Evolutionary conservation across 352 stramenopile genomes (phyloP).

Genomic region (Lagenidium sp.): DNA sequence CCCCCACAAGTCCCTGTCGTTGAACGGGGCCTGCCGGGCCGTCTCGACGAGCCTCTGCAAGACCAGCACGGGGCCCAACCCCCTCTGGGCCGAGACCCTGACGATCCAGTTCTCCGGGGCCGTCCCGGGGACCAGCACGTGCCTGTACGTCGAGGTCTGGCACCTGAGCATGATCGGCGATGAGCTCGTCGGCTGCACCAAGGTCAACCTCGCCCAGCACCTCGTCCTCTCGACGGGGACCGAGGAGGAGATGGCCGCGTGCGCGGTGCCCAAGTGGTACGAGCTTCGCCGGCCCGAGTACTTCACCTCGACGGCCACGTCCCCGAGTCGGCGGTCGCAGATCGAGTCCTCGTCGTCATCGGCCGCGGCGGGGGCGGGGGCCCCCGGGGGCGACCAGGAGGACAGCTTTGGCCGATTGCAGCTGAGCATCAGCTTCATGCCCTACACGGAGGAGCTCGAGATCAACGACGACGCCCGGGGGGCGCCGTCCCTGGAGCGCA

Average conservation of each 20-base stretch:
- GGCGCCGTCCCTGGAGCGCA: slow-evolving; percentile 13
- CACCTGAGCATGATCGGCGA: slow-evolving; percentile 66
- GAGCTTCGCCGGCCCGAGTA: slow-evolving; percentile 50
- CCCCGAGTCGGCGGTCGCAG: neutral
- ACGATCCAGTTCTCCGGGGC: slow-evolving; percentile 67
- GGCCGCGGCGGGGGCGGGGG: slow-evolving; percentile 1
- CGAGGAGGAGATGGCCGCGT: slow-evolving; percentile 59
- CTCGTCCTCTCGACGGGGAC: slow-evolving; percentile 48
- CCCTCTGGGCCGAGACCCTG: slow-evolving; percentile 76
- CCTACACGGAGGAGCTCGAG: slow-evolving; percentile 47
- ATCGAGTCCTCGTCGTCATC: neutral
- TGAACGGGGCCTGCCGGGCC: slow-evolving; percentile 45
- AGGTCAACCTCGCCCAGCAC: slow-evolving; percentile 71
- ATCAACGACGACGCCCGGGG: slow-evolving; percentile 24
- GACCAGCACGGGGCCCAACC: slow-evolving; percentile 28
- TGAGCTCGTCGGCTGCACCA: slow-evolving; percentile 62
- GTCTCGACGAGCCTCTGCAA: slow-evolving; percentile 62
- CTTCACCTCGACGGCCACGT: slow-evolving; percentile 19
- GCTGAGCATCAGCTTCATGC: slow-evolving; percentile 71
- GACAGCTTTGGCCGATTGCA: slow-evolving; percentile 50
- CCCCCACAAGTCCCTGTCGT: slow-evolving; percentile 28
- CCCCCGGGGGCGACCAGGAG: slow-evolving; percentile 1
- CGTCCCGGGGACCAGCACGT: slow-evolving; percentile 64
- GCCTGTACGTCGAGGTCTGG: slow-evolving; percentile 72
- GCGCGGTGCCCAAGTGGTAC: slow-evolving; percentile 69